phyloP scores from a whole-genome alignment of 2,329 filamentous ascomycete species.

The Penicillium sp. region DNA sequence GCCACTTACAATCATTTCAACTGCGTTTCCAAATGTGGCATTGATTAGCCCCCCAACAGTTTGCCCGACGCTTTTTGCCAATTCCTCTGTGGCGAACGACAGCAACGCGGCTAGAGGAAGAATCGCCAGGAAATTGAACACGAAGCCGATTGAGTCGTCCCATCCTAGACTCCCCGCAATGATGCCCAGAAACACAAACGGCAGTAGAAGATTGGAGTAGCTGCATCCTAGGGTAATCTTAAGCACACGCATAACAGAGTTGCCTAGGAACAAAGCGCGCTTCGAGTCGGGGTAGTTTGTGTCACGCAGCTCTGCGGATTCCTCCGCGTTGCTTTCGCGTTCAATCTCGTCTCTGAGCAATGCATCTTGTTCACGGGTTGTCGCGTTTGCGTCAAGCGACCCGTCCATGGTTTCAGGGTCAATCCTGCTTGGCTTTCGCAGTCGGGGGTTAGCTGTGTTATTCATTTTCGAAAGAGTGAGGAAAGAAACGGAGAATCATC shows the following conservation, averaged over 20 bases:
- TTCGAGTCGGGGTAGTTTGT: neutral
- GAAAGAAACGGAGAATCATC: neutral
- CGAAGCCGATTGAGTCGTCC: constrained; percentile 63
- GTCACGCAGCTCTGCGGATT: neutral
- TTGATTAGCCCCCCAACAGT: constrained; percentile 56
- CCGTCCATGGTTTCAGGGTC: neutral
- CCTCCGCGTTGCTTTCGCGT: neutral
- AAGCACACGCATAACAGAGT: neutral
- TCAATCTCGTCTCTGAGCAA: neutral
- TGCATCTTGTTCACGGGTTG: neutral
- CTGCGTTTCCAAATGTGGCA: constrained; percentile 58
- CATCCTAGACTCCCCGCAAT: constrained; percentile 61
- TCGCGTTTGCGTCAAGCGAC: neutral
- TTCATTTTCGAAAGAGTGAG: neutral
- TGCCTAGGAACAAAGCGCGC: constrained; percentile 48
- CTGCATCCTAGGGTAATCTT: constrained; percentile 60
- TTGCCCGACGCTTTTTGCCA: constrained; percentile 53
- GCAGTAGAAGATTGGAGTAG: constrained; percentile 74
- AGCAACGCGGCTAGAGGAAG: constrained; percentile 54
- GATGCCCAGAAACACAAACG: constrained; percentile 73
- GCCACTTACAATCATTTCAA: constrained; percentile 62
- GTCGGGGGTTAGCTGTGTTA: constrained; percentile 1
- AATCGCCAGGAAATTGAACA: constrained; percentile 75
- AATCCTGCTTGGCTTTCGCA: constrained; percentile 3
- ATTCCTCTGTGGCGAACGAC: constrained; percentile 57